Evolutionary conservation across 75 land plant genomes (phyloP).

Genomic region (Pinus albicaulis): DNA sequence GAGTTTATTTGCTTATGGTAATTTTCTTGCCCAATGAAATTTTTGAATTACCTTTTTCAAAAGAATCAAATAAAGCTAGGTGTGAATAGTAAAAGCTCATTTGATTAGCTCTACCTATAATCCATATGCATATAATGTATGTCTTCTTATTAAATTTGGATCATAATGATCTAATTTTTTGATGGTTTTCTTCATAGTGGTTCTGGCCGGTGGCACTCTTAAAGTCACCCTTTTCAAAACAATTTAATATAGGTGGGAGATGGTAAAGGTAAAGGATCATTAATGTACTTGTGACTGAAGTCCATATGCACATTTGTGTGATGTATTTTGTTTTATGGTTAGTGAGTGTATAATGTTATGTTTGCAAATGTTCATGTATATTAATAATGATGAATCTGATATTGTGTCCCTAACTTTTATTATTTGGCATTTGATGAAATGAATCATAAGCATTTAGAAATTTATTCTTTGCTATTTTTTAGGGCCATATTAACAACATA

Average conservation of each 20-base stretch:
- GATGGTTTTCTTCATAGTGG: not conserved
- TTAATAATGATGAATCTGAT: not conserved
- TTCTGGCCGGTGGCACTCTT: not conserved
- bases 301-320: not conserved
- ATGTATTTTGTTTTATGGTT: not conserved
- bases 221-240: not conserved
- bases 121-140: too few species aligned
- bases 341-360: not conserved
- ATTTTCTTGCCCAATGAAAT: too few species aligned
- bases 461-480: not conserved
- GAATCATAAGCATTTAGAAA: not conserved
- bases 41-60: too few species aligned
- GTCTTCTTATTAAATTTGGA: too few species aligned
- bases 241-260: not conserved
- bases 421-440: too few species aligned
- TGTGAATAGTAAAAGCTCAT: too few species aligned
- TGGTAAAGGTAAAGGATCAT: not conserved
- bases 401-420: too few species aligned
- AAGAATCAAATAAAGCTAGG: too few species aligned
- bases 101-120: too few species aligned
- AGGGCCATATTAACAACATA: not conserved
- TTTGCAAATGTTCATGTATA: not conserved
- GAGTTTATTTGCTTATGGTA: too few species aligned
- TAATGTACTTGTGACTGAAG: not conserved
- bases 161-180: not conserved